Evolutionary conservation across 805 yeast genomes (phyloP).

Genomic region (Nakazawaea populi): DNA sequence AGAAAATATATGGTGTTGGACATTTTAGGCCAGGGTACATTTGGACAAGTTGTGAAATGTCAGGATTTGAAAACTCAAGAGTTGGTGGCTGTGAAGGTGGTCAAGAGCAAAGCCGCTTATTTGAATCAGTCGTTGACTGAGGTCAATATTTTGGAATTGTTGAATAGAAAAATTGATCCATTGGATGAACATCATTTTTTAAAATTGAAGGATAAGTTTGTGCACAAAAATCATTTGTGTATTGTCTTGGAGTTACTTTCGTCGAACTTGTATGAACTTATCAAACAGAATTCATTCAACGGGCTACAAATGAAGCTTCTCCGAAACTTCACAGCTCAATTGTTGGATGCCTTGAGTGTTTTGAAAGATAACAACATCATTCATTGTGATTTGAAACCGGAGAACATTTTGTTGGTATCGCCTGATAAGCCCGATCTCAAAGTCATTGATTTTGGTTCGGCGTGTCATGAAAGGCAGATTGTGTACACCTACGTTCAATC

Average conservation of each 20-base stretch:
- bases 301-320: constrained; percentile 82
- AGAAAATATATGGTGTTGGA: constrained; percentile 85
- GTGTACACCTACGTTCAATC: constrained; percentile 90
- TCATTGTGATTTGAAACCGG: constrained; percentile 97
- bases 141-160: constrained; percentile 75
- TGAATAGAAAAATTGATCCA: constrained; percentile 69
- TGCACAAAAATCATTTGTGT: constrained; percentile 90
- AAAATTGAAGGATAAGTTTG: constrained; percentile 77
- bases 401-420: constrained; percentile 75
- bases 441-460: constrained; percentile 93
- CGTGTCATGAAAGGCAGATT: constrained; percentile 88
- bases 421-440: constrained; percentile 84
- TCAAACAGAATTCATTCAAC: constrained; percentile 89
- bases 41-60: constrained; percentile 97
- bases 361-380: constrained; percentile 80
- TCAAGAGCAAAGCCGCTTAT: constrained; percentile 87
- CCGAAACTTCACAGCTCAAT: constrained; percentile 69
- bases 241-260: constrained; percentile 86
- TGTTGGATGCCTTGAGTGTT: constrained; percentile 73
- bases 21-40: constrained; percentile 92
- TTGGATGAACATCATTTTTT: constrained; percentile 69
- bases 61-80: constrained; percentile 71
- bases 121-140: constrained; percentile 89
- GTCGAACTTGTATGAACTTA: constrained; percentile 81
- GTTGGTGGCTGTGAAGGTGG: constrained; percentile 89